phyloP scores from a whole-genome alignment of 768 basidiomycete species.

The Phylloporus arenicola region DNA sequence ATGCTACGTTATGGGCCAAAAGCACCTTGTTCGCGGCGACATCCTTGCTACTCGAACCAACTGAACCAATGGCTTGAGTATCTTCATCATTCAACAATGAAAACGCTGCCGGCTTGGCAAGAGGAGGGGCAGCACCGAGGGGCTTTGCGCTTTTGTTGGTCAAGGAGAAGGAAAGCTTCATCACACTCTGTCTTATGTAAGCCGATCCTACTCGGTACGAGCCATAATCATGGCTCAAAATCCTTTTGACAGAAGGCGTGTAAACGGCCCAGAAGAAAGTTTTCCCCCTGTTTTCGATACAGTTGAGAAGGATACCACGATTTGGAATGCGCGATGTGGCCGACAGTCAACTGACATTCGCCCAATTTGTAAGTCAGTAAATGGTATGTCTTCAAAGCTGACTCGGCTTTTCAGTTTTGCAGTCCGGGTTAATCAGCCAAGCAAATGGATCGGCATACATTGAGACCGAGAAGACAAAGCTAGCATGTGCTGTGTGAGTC shows the following conservation, averaged over 20 bases:
- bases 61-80: conserved; percentile 43
- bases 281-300: conserved; percentile 55
- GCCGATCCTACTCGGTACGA: not conserved
- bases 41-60: conserved; percentile 38
- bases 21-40: conserved; percentile 48
- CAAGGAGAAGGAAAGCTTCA: conserved; percentile 92
- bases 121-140: conserved; percentile 46
- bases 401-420: conserved; percentile 55
- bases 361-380: conserved; percentile 68
- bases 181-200: conserved; percentile 30
- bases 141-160: conserved; percentile 47
- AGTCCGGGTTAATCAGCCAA: conserved; percentile 85
- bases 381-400: not conserved
- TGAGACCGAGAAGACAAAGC: conserved; percentile 86
- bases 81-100: conserved; percentile 62
- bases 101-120: conserved; percentile 60
- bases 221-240: conserved; percentile 42
- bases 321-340: conserved; percentile 37
- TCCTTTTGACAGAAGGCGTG: conserved; percentile 77
- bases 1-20: conserved; percentile 51
- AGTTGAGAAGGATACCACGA: conserved; percentile 23
- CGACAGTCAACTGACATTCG: conserved; percentile 63
- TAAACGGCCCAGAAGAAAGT: conserved; percentile 88
- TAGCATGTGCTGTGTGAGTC: conserved; percentile 92
- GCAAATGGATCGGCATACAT: conserved; percentile 97